A percentile compares a stretch with the other conserved stretches of the same genome.
Evolutionary conservation across 2,329 filamentous ascomycete species (phyloP).

Genomic region (Dactylellina cionopaga): DNA sequence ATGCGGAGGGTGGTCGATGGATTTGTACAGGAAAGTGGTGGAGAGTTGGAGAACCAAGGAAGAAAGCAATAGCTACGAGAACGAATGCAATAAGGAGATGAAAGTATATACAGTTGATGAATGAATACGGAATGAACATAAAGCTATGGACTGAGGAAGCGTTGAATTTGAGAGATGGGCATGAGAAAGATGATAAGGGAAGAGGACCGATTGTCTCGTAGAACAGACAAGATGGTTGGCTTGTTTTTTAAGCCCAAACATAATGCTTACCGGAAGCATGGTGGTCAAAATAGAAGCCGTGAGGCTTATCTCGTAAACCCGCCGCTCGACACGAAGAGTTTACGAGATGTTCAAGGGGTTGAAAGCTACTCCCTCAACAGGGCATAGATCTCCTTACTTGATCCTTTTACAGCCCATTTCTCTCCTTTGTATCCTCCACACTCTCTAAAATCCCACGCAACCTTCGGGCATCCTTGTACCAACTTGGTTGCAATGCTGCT

Average conservation of each 20-base stretch:
- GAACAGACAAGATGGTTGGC: no score
- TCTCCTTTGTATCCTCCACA: slow-evolving; percentile 56
- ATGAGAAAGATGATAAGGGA: no score
- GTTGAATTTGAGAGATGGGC: no score
- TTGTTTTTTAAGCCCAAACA: no score
- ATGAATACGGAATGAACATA: neutral
- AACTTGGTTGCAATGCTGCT: slow-evolving; percentile 53
- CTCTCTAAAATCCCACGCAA: slow-evolving; percentile 55
- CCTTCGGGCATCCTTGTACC: slow-evolving; percentile 47
- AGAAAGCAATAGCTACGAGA: neutral
- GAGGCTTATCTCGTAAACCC: neutral
- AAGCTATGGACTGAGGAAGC: neutral
- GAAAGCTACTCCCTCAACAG: slow-evolving; percentile 24
- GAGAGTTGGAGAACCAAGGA: neutral
- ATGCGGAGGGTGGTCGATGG: neutral
- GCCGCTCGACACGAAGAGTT: no score
- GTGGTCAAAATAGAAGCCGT: neutral
- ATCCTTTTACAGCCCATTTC: slow-evolving; percentile 44
- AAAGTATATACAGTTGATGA: neutral
- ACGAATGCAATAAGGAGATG: neutral
- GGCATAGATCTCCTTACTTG: slow-evolving; percentile 26
- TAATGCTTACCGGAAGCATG: no score
- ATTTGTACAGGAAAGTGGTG: neutral
- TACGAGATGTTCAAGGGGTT: neutral
- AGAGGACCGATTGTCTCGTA: no score